A percentile compares a stretch with the other conserved stretches of the same genome.
phyloP scores from a whole-genome alignment of 176 grass and related monocot genomes.

The Zizania latifolia region DNA sequence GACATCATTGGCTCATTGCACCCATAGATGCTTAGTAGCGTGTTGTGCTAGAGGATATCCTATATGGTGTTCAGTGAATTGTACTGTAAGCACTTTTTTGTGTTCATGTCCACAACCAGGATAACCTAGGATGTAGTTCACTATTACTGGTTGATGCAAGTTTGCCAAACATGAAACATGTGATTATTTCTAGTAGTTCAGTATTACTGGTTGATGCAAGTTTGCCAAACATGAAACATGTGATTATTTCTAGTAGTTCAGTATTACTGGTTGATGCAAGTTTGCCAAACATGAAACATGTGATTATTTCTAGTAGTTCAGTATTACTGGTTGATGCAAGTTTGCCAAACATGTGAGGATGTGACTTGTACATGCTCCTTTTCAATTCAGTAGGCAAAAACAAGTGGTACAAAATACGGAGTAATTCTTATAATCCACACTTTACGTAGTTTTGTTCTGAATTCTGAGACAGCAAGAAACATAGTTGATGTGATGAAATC shows the following conservation, averaged over 20 bases:
- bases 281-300: background rate
- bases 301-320: too few relatives aligned
- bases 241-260: too few relatives aligned
- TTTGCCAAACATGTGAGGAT: background rate
- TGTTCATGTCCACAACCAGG: background rate
- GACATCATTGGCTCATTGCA: too few relatives aligned
- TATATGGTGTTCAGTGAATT: background rate
- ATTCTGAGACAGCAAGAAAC: background rate
- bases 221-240: background rate
- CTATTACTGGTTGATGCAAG: background rate
- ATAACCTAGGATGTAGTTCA: background rate
- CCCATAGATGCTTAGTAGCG: background rate
- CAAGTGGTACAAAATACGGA: background rate
- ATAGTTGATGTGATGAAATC: background rate
- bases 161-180: background rate
- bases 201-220: background rate
- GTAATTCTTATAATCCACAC: background rate
- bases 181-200: too few relatives aligned
- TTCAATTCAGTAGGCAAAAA: background rate
- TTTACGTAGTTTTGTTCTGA: background rate
- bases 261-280: background rate
- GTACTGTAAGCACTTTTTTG: background rate
- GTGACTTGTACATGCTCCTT: background rate
- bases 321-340: background rate
- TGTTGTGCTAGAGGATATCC: background rate